A percentile compares a stretch with the other conserved stretches of the same genome.
Evolutionary conservation across 2,329 filamentous ascomycete species (phyloP).

Genomic region (Penicillium brasilianum): DNA sequence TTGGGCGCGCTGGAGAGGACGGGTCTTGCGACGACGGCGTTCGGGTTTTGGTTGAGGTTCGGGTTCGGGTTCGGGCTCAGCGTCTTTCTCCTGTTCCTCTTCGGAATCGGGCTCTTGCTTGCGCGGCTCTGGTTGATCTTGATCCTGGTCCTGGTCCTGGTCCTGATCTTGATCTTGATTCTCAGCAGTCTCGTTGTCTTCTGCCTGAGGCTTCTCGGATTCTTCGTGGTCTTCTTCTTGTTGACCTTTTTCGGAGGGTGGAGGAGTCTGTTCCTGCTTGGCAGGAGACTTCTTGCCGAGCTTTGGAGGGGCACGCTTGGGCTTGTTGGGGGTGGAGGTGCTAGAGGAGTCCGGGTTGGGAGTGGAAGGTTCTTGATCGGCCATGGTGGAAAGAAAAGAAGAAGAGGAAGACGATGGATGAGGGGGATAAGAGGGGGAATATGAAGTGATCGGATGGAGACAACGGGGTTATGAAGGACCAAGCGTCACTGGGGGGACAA

Average conservation of each 20-base stretch:
- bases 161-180: slow-evolving; percentile 15
- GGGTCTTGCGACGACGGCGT: slow-evolving; percentile 32
- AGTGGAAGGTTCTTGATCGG: slow-evolving; percentile 35
- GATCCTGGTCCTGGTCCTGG: slow-evolving; percentile 24
- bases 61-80: slow-evolving; percentile 29
- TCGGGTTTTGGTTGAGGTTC: slow-evolving; percentile 47
- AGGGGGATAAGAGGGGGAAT: slow-evolving; percentile 18
- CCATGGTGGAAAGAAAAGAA: slow-evolving; percentile 36
- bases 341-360: slow-evolving; percentile 25
- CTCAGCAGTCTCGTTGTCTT: neutral
- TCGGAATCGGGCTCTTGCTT: slow-evolving; percentile 37
- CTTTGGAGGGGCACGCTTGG: slow-evolving; percentile 37
- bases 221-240: slow-evolving; percentile 18
- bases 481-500: slow-evolving; percentile 25
- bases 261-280: slow-evolving; percentile 35
- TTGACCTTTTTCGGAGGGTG: slow-evolving; percentile 31
- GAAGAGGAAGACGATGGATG: slow-evolving; percentile 22
- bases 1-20: slow-evolving; percentile 30
- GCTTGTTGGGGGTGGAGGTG: slow-evolving; percentile 32
- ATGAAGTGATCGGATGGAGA: slow-evolving; percentile 30
- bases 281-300: slow-evolving; percentile 36
- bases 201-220: neutral
- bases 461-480: slow-evolving; percentile 27
- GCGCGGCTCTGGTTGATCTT: slow-evolving; percentile 16
- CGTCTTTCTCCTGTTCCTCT: slow-evolving; percentile 51